Conservation (phyloP, 345 rosid genomes). For the Eucalyptus viminalis region DNA sequence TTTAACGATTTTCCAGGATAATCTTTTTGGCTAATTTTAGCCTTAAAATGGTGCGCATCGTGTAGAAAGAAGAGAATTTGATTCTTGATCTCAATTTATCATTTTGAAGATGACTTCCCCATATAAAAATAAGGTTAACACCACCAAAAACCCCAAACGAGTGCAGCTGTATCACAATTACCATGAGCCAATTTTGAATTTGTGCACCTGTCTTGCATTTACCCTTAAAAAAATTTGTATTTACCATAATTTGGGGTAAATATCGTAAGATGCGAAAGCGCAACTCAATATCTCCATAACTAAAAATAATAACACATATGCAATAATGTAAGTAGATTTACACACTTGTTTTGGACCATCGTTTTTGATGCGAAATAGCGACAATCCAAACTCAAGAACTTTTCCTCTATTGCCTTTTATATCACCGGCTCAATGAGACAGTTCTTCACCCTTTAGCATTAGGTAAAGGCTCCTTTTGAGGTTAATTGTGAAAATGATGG, state of each 20-base stretch:
- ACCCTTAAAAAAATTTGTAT: background rate
- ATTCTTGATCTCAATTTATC: background rate
- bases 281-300: too few relatives aligned
- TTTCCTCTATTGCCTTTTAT: too few relatives aligned
- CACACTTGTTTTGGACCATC: too few relatives aligned
- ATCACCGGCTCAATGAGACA: too few relatives aligned
- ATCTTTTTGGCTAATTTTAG: background rate
- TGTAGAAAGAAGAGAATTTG: background rate
- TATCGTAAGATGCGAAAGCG: too few relatives aligned
- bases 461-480: too few relatives aligned
- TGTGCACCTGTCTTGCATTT: background rate
- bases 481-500: too few relatives aligned
- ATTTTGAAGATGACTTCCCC: background rate
- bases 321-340: too few relatives aligned
- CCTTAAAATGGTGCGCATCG: background rate
- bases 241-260: background rate
- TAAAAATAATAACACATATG: too few relatives aligned
- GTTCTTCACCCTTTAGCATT: rapidly evolving
- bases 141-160: background rate
- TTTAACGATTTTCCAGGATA: background rate
- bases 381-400: too few relatives aligned
- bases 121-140: background rate
- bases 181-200: background rate
- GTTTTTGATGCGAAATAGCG: too few relatives aligned
- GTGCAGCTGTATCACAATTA: background rate